Percentiles rank a stretch among this genome's conserved stretches.
Evolutionary conservation across 495 filamentous ascomycete genomes (phyloP).

Genomic region (Trichoderma orchidacearum): DNA sequence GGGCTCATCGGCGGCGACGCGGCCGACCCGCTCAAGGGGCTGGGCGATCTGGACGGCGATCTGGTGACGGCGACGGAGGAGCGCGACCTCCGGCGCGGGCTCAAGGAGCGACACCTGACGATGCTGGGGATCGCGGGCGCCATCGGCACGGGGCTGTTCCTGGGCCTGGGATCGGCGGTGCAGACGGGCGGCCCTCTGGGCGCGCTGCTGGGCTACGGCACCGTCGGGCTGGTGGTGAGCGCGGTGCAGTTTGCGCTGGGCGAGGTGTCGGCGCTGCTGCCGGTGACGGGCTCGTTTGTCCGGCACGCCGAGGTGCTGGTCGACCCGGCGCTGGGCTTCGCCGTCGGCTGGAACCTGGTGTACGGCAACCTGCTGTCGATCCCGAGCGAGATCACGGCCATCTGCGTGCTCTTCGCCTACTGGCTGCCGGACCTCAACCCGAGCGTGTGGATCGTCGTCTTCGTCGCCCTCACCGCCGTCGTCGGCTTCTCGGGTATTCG

Average conservation of each 20-base stretch:
- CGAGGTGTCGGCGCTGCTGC: slow-evolving; percentile 50
- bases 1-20: background rate
- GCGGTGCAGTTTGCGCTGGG: slow-evolving; percentile 41
- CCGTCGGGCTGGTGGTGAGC: slow-evolving; percentile 35
- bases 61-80: slow-evolving; percentile 18
- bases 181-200: slow-evolving; percentile 34
- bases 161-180: slow-evolving; percentile 34
- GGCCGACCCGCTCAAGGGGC: background rate
- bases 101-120: slow-evolving; percentile 32
- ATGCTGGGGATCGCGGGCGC: slow-evolving; percentile 32
- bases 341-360: slow-evolving; percentile 50
- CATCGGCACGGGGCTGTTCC: slow-evolving; percentile 42
- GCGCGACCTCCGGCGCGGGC: slow-evolving; percentile 23
- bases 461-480: slow-evolving; percentile 38
- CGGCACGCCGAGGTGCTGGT: slow-evolving; percentile 61
- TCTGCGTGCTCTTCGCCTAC: slow-evolving; percentile 42
- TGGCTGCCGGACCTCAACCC: slow-evolving; percentile 40
- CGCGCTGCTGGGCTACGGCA: slow-evolving; percentile 37
- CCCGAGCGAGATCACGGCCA: slow-evolving; percentile 48
- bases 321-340: slow-evolving; percentile 67
- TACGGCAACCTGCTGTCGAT: slow-evolving; percentile 36
- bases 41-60: slow-evolving; percentile 8
- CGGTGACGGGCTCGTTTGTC: slow-evolving; percentile 40
- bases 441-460: slow-evolving; percentile 38
- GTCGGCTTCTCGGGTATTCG: slow-evolving; percentile 36